Percentiles rank a stretch among this genome's conserved stretches.
phyloP scores from a whole-genome alignment of 495 filamentous ascomycete species.

The Neurospora sp. region DNA sequence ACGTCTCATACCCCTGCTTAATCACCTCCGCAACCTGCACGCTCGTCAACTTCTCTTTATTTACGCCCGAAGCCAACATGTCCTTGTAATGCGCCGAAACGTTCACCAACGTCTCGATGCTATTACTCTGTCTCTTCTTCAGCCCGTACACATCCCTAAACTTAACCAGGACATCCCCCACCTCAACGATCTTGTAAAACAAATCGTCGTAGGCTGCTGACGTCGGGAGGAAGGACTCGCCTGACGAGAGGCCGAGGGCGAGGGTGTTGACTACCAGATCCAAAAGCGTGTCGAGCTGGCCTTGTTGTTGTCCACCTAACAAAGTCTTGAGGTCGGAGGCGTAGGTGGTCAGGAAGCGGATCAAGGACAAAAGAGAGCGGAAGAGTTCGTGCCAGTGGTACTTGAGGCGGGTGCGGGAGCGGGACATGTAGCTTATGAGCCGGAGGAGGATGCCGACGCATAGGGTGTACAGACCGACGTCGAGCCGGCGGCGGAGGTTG shows the following conservation, averaged over 20 bases:
- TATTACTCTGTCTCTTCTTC: slow-evolving; percentile 42
- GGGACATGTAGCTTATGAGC: slow-evolving; percentile 71
- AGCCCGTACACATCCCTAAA: slow-evolving; percentile 69
- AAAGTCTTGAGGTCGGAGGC: slow-evolving; percentile 58
- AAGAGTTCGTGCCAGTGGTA: slow-evolving; percentile 98
- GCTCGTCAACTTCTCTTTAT: slow-evolving; percentile 55
- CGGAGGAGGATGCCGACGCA: slow-evolving; percentile 73
- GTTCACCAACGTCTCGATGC: slow-evolving; percentile 73
- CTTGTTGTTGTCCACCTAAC: background rate
- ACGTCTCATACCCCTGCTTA: slow-evolving; percentile 88
- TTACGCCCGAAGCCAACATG: slow-evolving; percentile 55
- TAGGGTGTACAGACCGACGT: slow-evolving; percentile 74
- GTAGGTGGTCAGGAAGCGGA: slow-evolving; percentile 86
- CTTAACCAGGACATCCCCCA: slow-evolving; percentile 70
- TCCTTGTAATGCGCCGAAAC: slow-evolving; percentile 82
- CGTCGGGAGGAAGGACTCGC: slow-evolving; percentile 88
- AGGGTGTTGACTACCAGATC: slow-evolving; percentile 75
- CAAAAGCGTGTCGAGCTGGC: slow-evolving; percentile 49
- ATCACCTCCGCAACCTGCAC: slow-evolving; percentile 83
- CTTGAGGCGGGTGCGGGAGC: slow-evolving; percentile 60
- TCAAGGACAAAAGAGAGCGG: slow-evolving; percentile 76
- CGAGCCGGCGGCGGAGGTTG: slow-evolving; percentile 77
- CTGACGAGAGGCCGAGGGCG: slow-evolving; percentile 73
- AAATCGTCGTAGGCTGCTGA: slow-evolving; percentile 86
- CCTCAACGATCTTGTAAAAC: slow-evolving; percentile 96